phyloP scores from a whole-genome alignment of 192 early-diverging fungal species.

The Backusella westeae region DNA sequence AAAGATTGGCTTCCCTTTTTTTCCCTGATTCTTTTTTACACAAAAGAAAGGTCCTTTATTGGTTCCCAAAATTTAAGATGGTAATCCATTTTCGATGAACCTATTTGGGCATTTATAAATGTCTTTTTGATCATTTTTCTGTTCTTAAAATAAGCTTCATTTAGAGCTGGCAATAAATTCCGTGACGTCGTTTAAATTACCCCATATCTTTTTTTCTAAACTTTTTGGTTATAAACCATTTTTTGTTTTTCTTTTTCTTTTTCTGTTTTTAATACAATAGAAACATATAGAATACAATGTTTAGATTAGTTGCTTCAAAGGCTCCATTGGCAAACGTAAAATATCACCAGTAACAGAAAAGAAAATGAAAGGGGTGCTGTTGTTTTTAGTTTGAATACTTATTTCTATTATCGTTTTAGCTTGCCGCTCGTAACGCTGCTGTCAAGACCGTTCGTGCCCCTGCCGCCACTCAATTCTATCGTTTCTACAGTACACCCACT shows the following conservation, averaged over 20 bases:
- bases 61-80: background rate
- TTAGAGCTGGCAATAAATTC: conserved; percentile 2
- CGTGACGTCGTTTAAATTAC: conserved; percentile 6
- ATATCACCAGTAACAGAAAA: background rate
- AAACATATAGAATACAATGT: conserved; percentile 21
- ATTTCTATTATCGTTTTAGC: conserved; percentile 11
- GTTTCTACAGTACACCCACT: conserved; percentile 37
- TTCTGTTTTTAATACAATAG: conserved; percentile 13
- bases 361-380: background rate
- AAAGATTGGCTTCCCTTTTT: no score
- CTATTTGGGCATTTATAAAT: conserved; percentile 2
- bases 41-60: background rate
- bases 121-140: background rate
- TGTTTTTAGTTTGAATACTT: background rate
- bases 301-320: conserved; percentile 35
- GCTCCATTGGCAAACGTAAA: conserved; percentile 33
- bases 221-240: conserved; percentile 1
- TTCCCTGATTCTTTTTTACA: no score
- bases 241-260: conserved; percentile 18
- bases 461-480: conserved; percentile 28
- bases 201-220: background rate
- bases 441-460: conserved; percentile 32
- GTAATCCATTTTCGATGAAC: background rate
- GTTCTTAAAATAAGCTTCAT: conserved; percentile 1
- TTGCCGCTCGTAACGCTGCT: conserved; percentile 32